phyloP scores from a whole-genome alignment of 148 eudicot species.

The Spergularia bocconei region DNA sequence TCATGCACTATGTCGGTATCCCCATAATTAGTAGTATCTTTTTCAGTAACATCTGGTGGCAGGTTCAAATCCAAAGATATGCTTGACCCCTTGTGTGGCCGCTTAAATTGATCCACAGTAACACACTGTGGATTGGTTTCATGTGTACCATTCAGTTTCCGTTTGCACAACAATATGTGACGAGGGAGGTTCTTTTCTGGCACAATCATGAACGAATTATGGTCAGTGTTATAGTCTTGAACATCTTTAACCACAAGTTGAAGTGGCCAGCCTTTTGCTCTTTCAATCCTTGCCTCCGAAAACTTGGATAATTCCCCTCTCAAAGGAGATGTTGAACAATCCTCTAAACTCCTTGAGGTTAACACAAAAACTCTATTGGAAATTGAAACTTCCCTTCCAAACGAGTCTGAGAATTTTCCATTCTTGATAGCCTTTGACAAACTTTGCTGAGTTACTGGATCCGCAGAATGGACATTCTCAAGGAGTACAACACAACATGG shows the following conservation, averaged over 20 bases:
- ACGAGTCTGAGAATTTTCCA: conserved; percentile 62
- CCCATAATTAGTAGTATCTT: conserved; percentile 21
- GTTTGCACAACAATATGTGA: conserved; percentile 43
- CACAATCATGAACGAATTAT: conserved; percentile 6
- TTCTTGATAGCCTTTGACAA: conserved; percentile 55
- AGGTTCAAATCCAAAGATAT: conserved; percentile 64
- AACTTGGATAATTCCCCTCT: conserved; percentile 23
- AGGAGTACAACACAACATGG: conserved; percentile 61
- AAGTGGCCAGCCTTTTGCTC: conserved; percentile 44
- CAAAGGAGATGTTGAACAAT: conserved; percentile 19
- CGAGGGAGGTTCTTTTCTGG: conserved; percentile 18
- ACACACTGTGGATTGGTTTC: neutral
- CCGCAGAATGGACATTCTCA: conserved; percentile 61
- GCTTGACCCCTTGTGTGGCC: conserved; percentile 36
- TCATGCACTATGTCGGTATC: conserved; percentile 19
- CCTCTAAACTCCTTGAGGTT: conserved; percentile 29
- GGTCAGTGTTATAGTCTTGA: conserved; percentile 18
- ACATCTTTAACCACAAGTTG: conserved; percentile 43
- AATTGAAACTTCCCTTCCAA: conserved; percentile 62
- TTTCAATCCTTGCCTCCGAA: conserved; percentile 50
- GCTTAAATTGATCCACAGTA: conserved; percentile 27
- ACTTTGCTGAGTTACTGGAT: conserved; percentile 49
- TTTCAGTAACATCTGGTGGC: conserved; percentile 51
- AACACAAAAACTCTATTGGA: conserved; percentile 46
- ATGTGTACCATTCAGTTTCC: conserved; percentile 45